Evolutionary conservation across 768 basidiomycete species (phyloP), one percentile per base, ranked within the genome.

Genomic region (Naematelia encephala): DNA sequence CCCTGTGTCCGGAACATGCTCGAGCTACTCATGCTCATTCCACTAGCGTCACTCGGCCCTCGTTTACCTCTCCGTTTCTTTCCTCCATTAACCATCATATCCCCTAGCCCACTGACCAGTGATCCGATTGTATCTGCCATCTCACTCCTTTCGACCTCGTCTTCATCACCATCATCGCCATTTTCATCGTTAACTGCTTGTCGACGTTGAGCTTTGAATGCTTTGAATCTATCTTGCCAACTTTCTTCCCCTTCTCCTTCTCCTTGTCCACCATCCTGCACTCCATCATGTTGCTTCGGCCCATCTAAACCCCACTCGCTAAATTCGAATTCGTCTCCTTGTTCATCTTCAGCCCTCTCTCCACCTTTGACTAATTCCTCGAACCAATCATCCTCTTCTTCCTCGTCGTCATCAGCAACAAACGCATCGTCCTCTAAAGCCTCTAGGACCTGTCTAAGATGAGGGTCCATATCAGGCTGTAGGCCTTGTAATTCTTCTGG

Each of bases 381-480:
- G 44, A 59, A 74, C 72, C 55, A 66, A 57, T 53, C 72, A 44
- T 48, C 77, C 56, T 61, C 72, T 39, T 83, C 82, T 48, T 51
- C 69, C 47, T 70, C 72, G 3, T 55, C 65, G n/a, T 69, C 72
- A 8, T 68, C 63, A 43, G 73, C 73, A 14, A 96, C 87, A 69
- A 94, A 99, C 1, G 88, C 92, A 60, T 94, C 91, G 68, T 99
- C 93, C 60, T 98, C 96, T 22, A 99, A 80, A 1, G 96, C 96
- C 72, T 96, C 92, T 14, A 99, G 80, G 0, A 85, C 85, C 77
- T 99, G 96, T 23, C 96, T 82, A 25, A 98, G 82, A 78, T 92
- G 90, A 4, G 91, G 91, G 74, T 99, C 90, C 89, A 99, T 90
- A 70, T 94, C 90, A 0, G 92, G 96, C 71, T 89, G 88, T 60